Evolutionary conservation across 352 stramenopile species (phyloP).

Genomic region (Phytophthora fragariaefolia): DNA sequence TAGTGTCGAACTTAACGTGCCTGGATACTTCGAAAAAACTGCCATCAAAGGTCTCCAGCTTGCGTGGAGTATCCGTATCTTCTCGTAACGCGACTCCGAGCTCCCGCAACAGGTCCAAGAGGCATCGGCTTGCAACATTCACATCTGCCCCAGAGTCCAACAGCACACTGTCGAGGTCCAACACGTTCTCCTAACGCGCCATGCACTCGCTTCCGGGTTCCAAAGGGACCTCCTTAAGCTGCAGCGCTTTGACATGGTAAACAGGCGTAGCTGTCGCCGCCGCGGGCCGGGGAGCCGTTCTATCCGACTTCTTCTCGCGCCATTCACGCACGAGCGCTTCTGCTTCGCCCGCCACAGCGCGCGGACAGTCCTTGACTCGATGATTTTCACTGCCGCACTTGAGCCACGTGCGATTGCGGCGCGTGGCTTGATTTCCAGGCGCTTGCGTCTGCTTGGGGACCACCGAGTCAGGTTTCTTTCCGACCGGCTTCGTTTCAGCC

Average conservation of each 20-base stretch:
- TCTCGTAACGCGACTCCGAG: not conserved
- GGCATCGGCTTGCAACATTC: not conserved
- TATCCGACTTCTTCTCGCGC: not conserved
- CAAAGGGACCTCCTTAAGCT: not conserved
- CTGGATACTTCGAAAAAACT: not conserved
- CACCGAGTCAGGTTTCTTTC: too few species aligned
- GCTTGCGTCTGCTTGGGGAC: not conserved
- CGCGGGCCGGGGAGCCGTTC: not conserved
- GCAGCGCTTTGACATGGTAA: not conserved
- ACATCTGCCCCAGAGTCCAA: not conserved
- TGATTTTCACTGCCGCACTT: not conserved
- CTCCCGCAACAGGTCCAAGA: not conserved
- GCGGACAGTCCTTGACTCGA: not conserved
- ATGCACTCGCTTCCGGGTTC: not conserved
- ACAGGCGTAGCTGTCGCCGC: not conserved
- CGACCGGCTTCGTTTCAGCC: too few species aligned
- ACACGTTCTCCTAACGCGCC: not conserved
- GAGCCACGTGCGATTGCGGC: not conserved
- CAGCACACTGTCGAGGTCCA: not conserved
- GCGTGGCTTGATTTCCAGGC: not conserved
- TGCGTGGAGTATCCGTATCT: not conserved
- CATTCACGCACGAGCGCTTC: not conserved
- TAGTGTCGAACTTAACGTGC: not conserved
- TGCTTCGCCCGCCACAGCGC: not conserved
- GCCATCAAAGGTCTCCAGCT: not conserved